These are phyloP conservation scores for Penicillium digitatum DNA, from an alignment of 2,329 filamentous ascomycete genomes.

Conservation along the genomic window DNA sequence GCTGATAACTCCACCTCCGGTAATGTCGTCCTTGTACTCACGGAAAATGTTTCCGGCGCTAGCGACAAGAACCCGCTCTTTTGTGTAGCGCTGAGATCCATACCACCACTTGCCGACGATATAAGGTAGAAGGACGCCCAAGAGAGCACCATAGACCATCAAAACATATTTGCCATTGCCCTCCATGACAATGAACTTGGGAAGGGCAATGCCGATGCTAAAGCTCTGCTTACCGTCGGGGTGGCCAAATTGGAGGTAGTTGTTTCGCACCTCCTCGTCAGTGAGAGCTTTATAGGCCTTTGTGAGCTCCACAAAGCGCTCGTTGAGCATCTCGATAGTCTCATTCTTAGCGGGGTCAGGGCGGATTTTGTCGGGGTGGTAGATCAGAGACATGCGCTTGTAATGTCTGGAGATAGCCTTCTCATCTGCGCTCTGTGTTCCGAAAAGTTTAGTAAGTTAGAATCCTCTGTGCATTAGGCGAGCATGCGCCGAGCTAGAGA, in stretches of 20 bases:
- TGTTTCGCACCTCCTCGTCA: constrained; percentile 94
- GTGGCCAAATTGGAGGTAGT: constrained; percentile 92
- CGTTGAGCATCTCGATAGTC: constrained; percentile 77
- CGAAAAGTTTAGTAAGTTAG: not conserved
- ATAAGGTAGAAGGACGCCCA: constrained; percentile 88
- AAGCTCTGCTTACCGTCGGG: constrained; percentile 98
- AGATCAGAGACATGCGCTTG: constrained; percentile 76
- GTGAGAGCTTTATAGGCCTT: constrained; percentile 98
- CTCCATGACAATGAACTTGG: constrained; percentile 85
- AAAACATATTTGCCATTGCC: constrained; percentile 95
- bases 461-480: not conserved
- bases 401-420: constrained; percentile 91
- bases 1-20: constrained; percentile 72
- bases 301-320: constrained; percentile 87
- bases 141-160: constrained; percentile 78
- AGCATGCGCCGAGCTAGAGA: not conserved
- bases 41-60: constrained; percentile 93
- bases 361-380: constrained; percentile 88
- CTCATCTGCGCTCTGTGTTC: constrained; percentile 67
- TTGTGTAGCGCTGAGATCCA: constrained; percentile 85
- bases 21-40: constrained; percentile 81
- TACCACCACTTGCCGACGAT: constrained; percentile 99
- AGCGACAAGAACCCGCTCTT: constrained; percentile 87
- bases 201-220: constrained; percentile 94
- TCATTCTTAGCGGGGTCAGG: constrained; percentile 84